A percentile compares a stretch with the other conserved stretches of the same genome.
phyloP scores from a whole-genome alignment of 345 rosid species.

The Sonneratia alba region DNA sequence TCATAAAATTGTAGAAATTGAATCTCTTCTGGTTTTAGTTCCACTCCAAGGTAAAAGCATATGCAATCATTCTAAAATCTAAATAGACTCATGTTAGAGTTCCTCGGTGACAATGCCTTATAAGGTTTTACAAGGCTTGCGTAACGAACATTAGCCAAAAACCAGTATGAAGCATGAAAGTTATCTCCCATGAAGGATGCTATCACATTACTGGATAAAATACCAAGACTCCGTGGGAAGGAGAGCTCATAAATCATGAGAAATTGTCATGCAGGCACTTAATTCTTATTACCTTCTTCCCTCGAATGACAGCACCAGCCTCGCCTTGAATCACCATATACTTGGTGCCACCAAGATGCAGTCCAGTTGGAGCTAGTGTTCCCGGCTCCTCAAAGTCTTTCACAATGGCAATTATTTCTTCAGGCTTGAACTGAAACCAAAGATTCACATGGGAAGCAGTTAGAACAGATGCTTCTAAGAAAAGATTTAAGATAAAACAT shows the following conservation, averaged over 20 bases:
- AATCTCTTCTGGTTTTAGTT: too few species aligned
- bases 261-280: neutral
- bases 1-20: too few species aligned
- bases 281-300: slow-evolving; percentile 49
- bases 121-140: too few species aligned
- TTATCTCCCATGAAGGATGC: neutral
- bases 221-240: neutral
- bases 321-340: slow-evolving; percentile 89
- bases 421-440: slow-evolving; percentile 41
- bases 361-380: slow-evolving; percentile 66
- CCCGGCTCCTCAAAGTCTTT: slow-evolving; percentile 82
- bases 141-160: too few species aligned
- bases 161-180: neutral
- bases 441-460: neutral
- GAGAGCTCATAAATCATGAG: neutral
- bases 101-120: too few species aligned
- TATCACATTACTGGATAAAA: neutral
- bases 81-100: too few species aligned
- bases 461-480: neutral
- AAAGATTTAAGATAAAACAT: neutral
- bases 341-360: slow-evolving; percentile 53
- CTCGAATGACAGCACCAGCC: slow-evolving; percentile 72
- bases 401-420: slow-evolving; percentile 42
- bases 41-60: too few species aligned
- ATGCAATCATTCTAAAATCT: too few species aligned